Evolutionary conservation across 805 yeast species (phyloP), one percentile per base, ranked within the genome.

Genomic region (Starmera dryadoides): DNA sequence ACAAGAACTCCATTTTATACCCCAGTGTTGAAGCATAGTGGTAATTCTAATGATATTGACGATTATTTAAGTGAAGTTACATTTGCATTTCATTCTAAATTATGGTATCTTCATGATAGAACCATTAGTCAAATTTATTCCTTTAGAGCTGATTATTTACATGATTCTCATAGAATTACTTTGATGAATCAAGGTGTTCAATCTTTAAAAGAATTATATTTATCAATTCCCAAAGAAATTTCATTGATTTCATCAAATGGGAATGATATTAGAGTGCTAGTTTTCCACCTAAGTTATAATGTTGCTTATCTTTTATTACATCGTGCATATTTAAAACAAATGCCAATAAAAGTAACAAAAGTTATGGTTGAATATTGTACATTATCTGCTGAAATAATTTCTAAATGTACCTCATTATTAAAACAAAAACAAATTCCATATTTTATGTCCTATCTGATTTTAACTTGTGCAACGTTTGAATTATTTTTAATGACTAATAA

Each of bases 391-490:
- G 47, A 36, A 17, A 38, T 60, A 1, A 44, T 55, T 9, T 40
- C 46, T 17, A 42, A n/a, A 19, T 43, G 17, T 38, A 42, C 34
- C 44, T 47, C 1, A 54, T 50, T 36, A 38, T 44, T 21, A 32
- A 29, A 9, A 21, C 20, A 18, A 19, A 29, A 3, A 14, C 12
- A 33, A 6, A 45, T 56, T 1, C 64, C 66, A 1, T 56, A 61
- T 35, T 61, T 60, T 40, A 50, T 54, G 2, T 59, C 62, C 11
- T 61, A 61, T 31, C 38, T 60, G 35, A 45, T 60, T 9, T 43
- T 61, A 28, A 60, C 60, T 16, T 51, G 56, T 42, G 58, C 64
- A 2, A 50, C 59, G 33, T 56, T 58, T 51, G 64, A 61, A 23
- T 34, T 61, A 19, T 61, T 61, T 28, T 33, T 59, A 4, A 38